Conservation (phyloP, 495 filamentous ascomycete genomes). For the Zalerion maritima region DNA sequence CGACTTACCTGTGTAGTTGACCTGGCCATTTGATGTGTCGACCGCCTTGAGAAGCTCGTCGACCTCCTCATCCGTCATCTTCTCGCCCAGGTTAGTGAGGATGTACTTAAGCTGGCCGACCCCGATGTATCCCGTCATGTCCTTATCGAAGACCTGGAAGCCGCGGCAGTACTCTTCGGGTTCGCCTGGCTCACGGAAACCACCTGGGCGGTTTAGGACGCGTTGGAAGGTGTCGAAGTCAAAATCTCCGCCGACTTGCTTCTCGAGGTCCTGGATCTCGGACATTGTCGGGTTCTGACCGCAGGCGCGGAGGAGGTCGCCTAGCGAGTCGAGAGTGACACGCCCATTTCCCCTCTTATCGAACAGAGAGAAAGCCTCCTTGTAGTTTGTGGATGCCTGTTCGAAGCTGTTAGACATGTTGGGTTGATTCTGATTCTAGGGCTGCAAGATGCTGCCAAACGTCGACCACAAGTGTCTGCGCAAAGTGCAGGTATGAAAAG, state of each 20-base stretch:
- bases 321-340: slow-evolving; percentile 70
- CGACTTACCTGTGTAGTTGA: slow-evolving; percentile 80
- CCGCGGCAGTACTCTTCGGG: slow-evolving; percentile 95
- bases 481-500: too few relatives aligned
- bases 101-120: slow-evolving; percentile 95
- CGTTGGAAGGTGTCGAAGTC: slow-evolving; percentile 96
- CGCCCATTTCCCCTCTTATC: slow-evolving; percentile 94
- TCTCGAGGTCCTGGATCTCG: slow-evolving; percentile 83
- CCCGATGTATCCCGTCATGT: slow-evolving; percentile 94
- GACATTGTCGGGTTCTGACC: slow-evolving; percentile 93
- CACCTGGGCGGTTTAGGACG: slow-evolving; percentile 90
- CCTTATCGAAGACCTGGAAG: slow-evolving; percentile 99
- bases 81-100: slow-evolving; percentile 92
- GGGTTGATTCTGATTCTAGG: too few relatives aligned
- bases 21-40: slow-evolving; percentile 82
- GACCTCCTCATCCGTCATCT: slow-evolving; percentile 96
- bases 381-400: slow-evolving; percentile 98
- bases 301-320: slow-evolving; percentile 88
- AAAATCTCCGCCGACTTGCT: slow-evolving; percentile 80
- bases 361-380: slow-evolving; percentile 98
- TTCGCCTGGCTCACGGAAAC: slow-evolving; percentile 94
- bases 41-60: slow-evolving; percentile 96
- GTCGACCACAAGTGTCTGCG: too few relatives aligned
- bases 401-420: slow-evolving; percentile 32
- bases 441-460: too few relatives aligned